Evolutionary conservation across 441 rosid species (phyloP), one percentile per base, ranked within the genome.

Genomic region (Flueggea neowawraea): DNA sequence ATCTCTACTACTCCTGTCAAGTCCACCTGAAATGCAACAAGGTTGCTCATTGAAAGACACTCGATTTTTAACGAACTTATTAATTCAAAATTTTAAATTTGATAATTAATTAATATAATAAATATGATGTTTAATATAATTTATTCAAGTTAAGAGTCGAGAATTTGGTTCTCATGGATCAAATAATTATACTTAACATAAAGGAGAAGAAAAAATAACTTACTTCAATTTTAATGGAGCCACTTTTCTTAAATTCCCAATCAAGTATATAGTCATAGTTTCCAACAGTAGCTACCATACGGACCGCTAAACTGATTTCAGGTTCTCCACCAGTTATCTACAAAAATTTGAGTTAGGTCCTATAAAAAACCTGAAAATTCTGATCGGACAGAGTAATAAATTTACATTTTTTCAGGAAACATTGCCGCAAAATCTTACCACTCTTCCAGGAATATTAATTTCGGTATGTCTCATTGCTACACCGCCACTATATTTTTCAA

Each of bases 241-340:
- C 97, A 69, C 72, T 71, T 60, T 73, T 78, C 74, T 76, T 78
- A 75, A 91, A 91, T 69, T 88, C 97, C 93, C 91, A 88, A 63
- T 86, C 88, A 22, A 90, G 76, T 6, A 88, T 66, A 63, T 88
- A 90, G 70, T 88, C 97, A 50, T 88, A 90, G 59, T 91, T 91
- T 58, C 97, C 97, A 1, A 86, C 82, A 0, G 89, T 86, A 11
- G 94, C 89, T 8, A 91, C 84, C 91, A 85, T 88, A 55, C 97
- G 74, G 13, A 80, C 90, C 51, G 86, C 90, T 69, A 91, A 71
- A 66, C 78, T 86, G 28, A 75, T 77, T 54, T 85, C 91, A 5
- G 80, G 75, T 28, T 85, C 82, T 31, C 86, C 97, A 65, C 87
- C 78, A 0, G 50, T 70, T 66, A 88, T 78, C 97, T 91, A 73